Conservation (phyloP, 129 eudicot genomes). For the Pulicaria dysenterica region DNA sequence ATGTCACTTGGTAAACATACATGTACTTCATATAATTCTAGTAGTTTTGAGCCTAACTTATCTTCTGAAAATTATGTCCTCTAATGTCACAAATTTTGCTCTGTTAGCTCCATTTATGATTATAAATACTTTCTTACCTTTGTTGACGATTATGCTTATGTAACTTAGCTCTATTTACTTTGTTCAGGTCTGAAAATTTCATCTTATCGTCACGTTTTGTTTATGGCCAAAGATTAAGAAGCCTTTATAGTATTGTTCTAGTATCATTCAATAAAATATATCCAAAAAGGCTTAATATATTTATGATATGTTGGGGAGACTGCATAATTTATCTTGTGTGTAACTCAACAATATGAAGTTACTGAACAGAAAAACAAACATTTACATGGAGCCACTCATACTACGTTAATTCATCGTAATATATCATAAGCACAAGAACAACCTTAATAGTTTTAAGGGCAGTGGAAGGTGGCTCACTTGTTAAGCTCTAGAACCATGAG, state of each 20-base stretch:
- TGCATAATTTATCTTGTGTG: too few relatives aligned
- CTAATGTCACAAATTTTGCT: too few relatives aligned
- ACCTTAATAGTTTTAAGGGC: neutral
- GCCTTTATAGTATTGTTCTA: neutral
- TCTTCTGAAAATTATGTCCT: too few relatives aligned
- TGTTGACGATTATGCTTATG: neutral
- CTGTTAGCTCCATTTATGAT: neutral
- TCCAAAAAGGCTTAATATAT: neutral
- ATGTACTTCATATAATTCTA: too few relatives aligned
- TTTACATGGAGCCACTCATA: neutral
- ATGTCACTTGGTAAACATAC: too few relatives aligned
- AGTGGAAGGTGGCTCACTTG: neutral
- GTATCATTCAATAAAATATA: neutral
- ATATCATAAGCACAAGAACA: neutral
- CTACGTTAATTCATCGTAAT: neutral
- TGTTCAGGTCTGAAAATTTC: neutral
- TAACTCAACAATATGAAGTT: neutral
- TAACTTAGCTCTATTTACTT: constrained; percentile 18
- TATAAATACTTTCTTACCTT: neutral
- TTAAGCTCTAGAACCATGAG: neutral
- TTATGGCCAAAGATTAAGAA: neutral
- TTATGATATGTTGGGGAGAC: too few relatives aligned
- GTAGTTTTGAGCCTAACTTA: too few relatives aligned
- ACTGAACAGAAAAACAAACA: neutral
- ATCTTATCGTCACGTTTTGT: neutral